Evolutionary conservation across 345 rosid genomes (phyloP), one percentile per base, ranked within the genome.

Genomic region (Gossypium turneri): DNA sequence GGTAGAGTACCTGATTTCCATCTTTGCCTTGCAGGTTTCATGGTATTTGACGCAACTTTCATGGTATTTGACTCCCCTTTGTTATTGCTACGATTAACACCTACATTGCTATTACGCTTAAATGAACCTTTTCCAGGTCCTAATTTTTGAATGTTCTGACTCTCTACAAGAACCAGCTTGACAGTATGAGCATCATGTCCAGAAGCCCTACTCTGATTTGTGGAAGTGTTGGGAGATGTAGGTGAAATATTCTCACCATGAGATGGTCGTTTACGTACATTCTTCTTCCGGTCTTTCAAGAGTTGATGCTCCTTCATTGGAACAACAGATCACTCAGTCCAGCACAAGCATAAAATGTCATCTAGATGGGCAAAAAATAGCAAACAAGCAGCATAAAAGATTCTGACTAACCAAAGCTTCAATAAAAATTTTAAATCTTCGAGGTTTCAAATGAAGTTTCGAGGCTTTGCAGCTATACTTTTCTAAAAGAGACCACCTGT

Each of bases 391-490:
- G 81, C 52, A 73, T 74, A 64, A 20, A 27, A 74, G 52, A 76
- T 50, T 77, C 53, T 74, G 77, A 88, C 98, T 89, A 73, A 96
- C 99, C 98, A 96, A 84, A 70, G 98, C 93, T 81, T 96, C 99
- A 79, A 93, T 60, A 81, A 96, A 96, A 77, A 92, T 80, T 86
- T 96, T 96, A 78, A 91, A 93, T 82, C 98, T 88, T 74, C 99
- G 89, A 7, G 98, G 99, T 84, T 92, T 95, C 77, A 93, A 81
- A 82, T 92, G 99, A 86, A 95, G 98, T 86, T 95, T 95, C 75
- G 99, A 95, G 80, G 98, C 98, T 86, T 92, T 93, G 85, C 96
- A 95, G 81, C 97, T 95, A 80, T 96, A 90, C 81, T 96, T 96
- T 83, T 92, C 99, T 84, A 96, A 85, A 78, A 96, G 85, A 79